Conservation (phyloP, 768 basidiomycete genomes). For the Favolaschia claudopus region DNA sequence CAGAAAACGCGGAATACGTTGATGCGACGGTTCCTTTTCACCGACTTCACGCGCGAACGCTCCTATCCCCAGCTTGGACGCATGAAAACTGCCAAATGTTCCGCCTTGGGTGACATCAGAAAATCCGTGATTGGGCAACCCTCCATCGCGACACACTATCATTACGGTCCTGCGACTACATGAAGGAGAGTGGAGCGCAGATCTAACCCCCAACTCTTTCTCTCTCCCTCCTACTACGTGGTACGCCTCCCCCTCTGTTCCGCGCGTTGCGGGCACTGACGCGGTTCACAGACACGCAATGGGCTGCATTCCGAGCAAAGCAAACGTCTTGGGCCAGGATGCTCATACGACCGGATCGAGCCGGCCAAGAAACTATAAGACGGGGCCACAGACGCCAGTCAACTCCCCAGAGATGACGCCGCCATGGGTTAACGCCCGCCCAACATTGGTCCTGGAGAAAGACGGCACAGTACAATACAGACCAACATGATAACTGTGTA, state of each 20-base stretch:
- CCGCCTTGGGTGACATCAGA: background rate
- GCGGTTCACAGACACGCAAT: background rate
- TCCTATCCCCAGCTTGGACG: no score
- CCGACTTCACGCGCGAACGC: no score
- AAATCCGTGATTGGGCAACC: conserved; percentile 10
- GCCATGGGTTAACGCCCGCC: conserved; percentile 16
- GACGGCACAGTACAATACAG: conserved; percentile 14
- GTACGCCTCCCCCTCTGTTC: background rate
- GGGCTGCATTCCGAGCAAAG: conserved; percentile 25
- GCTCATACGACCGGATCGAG: background rate
- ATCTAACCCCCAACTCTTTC: background rate
- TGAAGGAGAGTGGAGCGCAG: background rate
- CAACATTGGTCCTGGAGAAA: conserved; percentile 13
- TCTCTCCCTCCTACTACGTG: background rate
- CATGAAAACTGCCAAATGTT: no score
- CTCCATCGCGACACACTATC: background rate
- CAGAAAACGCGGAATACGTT: no score
- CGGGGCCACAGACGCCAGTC: background rate
- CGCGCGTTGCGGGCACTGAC: background rate
- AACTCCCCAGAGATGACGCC: background rate
- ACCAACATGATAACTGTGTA: background rate
- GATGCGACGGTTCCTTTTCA: no score
- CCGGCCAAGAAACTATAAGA: background rate
- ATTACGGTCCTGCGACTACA: no score
- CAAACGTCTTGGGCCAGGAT: conserved; percentile 8